Evolutionary conservation across 768 basidiomycete species (phyloP).

Genomic region (Asterophora lycoperdoides): DNA sequence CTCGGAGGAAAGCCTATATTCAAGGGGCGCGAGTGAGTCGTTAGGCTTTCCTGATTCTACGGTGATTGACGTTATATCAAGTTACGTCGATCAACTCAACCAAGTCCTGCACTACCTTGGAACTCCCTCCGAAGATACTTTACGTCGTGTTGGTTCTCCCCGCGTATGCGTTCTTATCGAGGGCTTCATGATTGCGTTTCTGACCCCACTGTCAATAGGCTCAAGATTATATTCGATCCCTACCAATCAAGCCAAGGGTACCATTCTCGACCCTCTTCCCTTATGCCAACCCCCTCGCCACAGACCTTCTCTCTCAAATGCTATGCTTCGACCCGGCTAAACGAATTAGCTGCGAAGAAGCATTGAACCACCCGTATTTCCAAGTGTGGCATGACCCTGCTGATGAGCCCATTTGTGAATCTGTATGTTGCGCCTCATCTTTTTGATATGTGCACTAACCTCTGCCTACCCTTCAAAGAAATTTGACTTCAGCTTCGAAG

Average conservation of each 20-base stretch:
- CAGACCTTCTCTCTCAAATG: constrained; percentile 88
- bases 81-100: constrained; percentile 97
- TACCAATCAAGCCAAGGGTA: constrained; percentile 95
- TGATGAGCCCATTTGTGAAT: constrained; percentile 84
- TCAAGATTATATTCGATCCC: constrained; percentile 96
- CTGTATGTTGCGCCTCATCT: constrained; percentile 39
- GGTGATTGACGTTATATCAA: constrained; percentile 25
- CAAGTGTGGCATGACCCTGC: constrained; percentile 98
- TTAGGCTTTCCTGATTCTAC: background rate
- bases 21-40: constrained; percentile 90
- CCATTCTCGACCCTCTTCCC: constrained; percentile 92
- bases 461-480: constrained; percentile 40
- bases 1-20: constrained; percentile 92
- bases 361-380: constrained; percentile 90
- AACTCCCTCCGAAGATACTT: constrained; percentile 93
- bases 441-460: background rate
- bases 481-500: constrained; percentile 96
- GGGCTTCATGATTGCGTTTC: background rate
- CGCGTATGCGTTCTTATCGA: constrained; percentile 48
- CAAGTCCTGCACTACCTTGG: constrained; percentile 98
- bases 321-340: constrained; percentile 95
- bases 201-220: constrained; percentile 46
- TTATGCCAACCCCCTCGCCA: constrained; percentile 87
- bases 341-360: constrained; percentile 94
- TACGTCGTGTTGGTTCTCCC: constrained; percentile 93